phyloP scores from a whole-genome alignment of 805 yeast species.

The Starmerella apicola region DNA sequence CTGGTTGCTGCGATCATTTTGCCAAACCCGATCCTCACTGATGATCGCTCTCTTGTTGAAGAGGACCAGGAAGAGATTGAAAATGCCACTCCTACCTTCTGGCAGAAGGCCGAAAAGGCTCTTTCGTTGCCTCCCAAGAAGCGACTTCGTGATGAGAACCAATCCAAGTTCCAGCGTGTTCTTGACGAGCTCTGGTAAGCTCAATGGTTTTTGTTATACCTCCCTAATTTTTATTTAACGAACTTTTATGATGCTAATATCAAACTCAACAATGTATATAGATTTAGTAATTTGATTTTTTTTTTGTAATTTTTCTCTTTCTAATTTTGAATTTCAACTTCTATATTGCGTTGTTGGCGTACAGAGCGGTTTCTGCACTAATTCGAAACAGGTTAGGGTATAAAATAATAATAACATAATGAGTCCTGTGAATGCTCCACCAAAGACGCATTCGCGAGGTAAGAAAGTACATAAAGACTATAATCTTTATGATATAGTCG shows the following conservation, averaged over 20 bases:
- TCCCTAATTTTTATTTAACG: slow-evolving; percentile 5
- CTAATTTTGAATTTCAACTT: too few species aligned
- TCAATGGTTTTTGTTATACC: too few species aligned
- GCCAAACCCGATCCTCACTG: slow-evolving; percentile 39
- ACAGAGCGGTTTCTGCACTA: too few species aligned
- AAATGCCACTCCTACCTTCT: not conserved
- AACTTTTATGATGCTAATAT: not conserved
- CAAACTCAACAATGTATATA: not conserved
- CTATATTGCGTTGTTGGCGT: too few species aligned
- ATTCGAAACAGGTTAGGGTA: too few species aligned
- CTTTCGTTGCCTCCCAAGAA: slow-evolving; percentile 11
- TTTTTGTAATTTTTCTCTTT: not conserved
- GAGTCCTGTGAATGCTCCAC: too few species aligned
- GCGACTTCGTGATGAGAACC: slow-evolving; percentile 1
- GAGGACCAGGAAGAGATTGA: slow-evolving; percentile 12
- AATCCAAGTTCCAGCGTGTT: slow-evolving; percentile 7
- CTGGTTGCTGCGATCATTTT: slow-evolving; percentile 37
- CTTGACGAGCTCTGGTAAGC: slow-evolving; percentile 11
- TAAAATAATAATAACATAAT: too few species aligned
- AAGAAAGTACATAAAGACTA: not conserved
- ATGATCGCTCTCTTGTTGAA: slow-evolving; percentile 20
- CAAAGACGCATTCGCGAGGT: too few species aligned
- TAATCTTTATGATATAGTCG: slow-evolving; percentile 8
- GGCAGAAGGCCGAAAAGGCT: not conserved
- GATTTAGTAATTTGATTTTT: not conserved